Evolutionary conservation across 1,139 yeast species (phyloP).

Genomic region (Pichia inconspicua): DNA sequence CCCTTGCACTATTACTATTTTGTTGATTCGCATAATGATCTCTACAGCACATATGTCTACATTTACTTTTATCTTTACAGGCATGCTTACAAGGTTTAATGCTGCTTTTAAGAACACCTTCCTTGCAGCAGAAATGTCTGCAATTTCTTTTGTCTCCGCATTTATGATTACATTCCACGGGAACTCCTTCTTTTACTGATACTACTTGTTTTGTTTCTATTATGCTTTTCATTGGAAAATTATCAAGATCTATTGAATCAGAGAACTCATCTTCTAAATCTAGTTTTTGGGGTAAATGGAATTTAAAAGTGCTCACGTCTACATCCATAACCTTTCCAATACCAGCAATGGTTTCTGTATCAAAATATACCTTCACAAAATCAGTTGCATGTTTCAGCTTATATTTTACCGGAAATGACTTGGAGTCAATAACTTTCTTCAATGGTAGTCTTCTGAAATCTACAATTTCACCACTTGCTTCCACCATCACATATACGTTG

Average conservation of each 20-base stretch:
- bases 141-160: conserved; percentile 32
- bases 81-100: conserved; percentile 31
- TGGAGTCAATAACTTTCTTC: conserved; percentile 25
- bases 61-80: conserved; percentile 33
- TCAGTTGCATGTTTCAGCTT: conserved; percentile 18
- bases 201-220: neutral
- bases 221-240: neutral
- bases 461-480: conserved; percentile 28
- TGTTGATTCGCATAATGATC: conserved; percentile 16
- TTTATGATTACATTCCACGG: conserved; percentile 32
- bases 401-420: conserved; percentile 25
- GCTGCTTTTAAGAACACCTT: conserved; percentile 28
- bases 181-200: conserved; percentile 18
- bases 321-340: conserved; percentile 14
- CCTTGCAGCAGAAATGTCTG: conserved; percentile 39
- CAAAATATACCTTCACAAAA: conserved; percentile 25
- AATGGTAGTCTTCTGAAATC: conserved; percentile 35
- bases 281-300: neutral
- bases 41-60: conserved; percentile 39
- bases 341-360: conserved; percentile 36
- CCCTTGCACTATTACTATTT: neutral
- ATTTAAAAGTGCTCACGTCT: neutral
- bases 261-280: neutral
- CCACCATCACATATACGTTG: conserved; percentile 26
- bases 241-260: neutral